A percentile compares a stretch with the other conserved stretches of the same genome.
phyloP scores from a whole-genome alignment of 1,139 yeast genomes.

The Zygoascus sp. region DNA sequence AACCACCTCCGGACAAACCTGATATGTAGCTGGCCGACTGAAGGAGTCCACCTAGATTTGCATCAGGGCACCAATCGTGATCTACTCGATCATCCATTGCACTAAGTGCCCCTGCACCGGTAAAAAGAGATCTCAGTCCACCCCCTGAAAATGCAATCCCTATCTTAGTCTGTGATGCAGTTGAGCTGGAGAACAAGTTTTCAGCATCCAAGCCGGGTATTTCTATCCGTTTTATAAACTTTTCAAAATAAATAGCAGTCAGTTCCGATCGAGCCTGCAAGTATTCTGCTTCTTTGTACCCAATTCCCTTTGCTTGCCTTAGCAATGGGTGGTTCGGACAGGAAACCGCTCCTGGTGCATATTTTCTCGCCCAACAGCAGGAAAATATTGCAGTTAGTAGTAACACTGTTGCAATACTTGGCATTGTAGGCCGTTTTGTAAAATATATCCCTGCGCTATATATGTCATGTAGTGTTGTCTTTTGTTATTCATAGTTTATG shows the following conservation, averaged over 20 bases:
- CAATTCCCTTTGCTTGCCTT: conserved; percentile 16
- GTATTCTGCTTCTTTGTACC: conserved; percentile 14
- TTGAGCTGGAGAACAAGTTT: conserved; percentile 22
- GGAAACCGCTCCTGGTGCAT: conserved; percentile 20
- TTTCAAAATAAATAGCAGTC: conserved; percentile 15
- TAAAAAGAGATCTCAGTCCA: conserved; percentile 63
- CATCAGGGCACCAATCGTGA: conserved; percentile 7
- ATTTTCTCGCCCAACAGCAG: background rate
- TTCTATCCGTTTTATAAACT: conserved; percentile 35
- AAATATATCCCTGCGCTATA: no score
- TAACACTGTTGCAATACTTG: background rate
- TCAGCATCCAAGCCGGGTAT: conserved; percentile 35
- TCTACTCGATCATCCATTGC: conserved; percentile 23
- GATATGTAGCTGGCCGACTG: conserved; percentile 68
- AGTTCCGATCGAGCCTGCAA: conserved; percentile 11
- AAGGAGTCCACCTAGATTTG: conserved; percentile 66
- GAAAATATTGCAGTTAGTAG: background rate
- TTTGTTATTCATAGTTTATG: background rate
- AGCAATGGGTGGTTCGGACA: conserved; percentile 18
- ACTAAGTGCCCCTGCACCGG: conserved; percentile 51
- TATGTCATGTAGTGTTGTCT: background rate
- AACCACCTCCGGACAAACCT: conserved; percentile 78
- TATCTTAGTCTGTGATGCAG: conserved; percentile 29
- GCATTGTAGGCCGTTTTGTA: no score
- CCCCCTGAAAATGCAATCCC: conserved; percentile 70